A percentile compares a stretch with the other conserved stretches of the same genome.
Conservation (phyloP, 768 basidiomycete species). For the Lactifluus rugatus region DNA sequence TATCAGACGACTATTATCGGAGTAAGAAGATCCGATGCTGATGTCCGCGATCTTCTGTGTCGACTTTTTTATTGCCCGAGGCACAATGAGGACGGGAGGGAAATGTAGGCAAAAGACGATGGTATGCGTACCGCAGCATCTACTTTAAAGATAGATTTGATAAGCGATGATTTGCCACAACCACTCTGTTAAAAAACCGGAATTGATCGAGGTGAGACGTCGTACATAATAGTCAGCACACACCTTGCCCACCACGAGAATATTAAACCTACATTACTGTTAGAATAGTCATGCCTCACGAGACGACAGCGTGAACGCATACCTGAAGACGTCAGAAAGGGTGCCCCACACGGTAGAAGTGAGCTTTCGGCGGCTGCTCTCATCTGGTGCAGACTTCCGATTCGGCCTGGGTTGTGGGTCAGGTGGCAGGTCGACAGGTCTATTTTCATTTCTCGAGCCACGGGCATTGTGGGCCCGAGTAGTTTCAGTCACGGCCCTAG, state of each 20-base stretch:
- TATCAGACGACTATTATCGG: background rate
- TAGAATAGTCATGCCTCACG: background rate
- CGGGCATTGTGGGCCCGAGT: background rate
- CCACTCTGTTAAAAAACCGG: background rate
- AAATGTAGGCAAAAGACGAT: background rate
- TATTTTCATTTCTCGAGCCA: background rate
- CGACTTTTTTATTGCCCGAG: background rate
- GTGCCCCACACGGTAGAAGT: background rate
- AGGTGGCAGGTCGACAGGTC: background rate
- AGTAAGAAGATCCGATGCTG: background rate
- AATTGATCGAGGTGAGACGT: background rate
- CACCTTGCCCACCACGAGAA: constrained; percentile 5
- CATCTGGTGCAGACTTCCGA: background rate
- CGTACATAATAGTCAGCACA: background rate
- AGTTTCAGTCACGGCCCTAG: background rate
- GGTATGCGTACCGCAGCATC: background rate
- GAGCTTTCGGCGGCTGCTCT: background rate
- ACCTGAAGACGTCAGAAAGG: background rate
- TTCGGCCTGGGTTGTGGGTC: background rate
- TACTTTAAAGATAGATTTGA: background rate
- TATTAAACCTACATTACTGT: background rate
- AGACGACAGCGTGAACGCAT: background rate
- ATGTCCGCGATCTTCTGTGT: background rate
- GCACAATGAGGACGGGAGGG: background rate
- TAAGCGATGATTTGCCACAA: constrained; percentile 3